These are phyloP conservation scores for Brachypodium distachyon DNA, from an alignment of 202 grass and related monocot genomes.

Conservation along the genomic window DNA sequence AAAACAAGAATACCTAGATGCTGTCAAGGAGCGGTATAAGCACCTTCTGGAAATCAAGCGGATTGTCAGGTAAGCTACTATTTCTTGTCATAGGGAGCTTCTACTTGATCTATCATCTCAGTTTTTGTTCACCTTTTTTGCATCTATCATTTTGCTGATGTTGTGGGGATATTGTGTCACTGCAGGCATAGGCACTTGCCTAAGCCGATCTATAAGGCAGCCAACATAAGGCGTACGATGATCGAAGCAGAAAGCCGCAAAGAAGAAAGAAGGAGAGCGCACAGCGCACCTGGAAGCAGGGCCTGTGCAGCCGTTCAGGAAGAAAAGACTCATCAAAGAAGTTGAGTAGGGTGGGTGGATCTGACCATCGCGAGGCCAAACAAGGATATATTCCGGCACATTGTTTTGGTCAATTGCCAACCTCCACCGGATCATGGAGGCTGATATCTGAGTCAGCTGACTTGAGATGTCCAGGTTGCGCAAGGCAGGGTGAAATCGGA, in stretches of 20 bases:
- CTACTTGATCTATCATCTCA: background rate
- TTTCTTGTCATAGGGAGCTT: background rate
- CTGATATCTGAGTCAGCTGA: no score
- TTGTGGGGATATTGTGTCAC: background rate
- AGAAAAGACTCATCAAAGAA: constrained; percentile 86
- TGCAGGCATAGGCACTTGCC: constrained; percentile 84
- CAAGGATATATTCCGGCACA: background rate
- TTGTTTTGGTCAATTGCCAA: background rate
- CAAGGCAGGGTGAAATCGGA: background rate
- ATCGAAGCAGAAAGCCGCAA: constrained; percentile 69
- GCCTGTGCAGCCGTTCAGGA: constrained; percentile 66
- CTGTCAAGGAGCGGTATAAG: constrained; percentile 66
- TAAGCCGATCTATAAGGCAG: constrained; percentile 83
- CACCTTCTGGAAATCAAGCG: constrained; percentile 82
- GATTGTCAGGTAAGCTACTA: constrained; percentile 50
- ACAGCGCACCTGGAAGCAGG: constrained; percentile 78
- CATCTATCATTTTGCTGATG: background rate
- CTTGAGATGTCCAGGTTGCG: background rate
- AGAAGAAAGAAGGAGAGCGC: constrained; percentile 54
- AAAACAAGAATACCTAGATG: constrained; percentile 74
- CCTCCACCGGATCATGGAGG: background rate
- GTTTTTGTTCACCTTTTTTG: background rate
- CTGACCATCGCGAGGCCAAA: background rate
- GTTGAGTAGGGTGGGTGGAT: constrained; percentile 39
- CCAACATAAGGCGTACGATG: constrained; percentile 56